Base-by-base conservation (phyloP, 2,329 filamentous ascomycete genomes). In the Escovopsis sp. region DNA sequence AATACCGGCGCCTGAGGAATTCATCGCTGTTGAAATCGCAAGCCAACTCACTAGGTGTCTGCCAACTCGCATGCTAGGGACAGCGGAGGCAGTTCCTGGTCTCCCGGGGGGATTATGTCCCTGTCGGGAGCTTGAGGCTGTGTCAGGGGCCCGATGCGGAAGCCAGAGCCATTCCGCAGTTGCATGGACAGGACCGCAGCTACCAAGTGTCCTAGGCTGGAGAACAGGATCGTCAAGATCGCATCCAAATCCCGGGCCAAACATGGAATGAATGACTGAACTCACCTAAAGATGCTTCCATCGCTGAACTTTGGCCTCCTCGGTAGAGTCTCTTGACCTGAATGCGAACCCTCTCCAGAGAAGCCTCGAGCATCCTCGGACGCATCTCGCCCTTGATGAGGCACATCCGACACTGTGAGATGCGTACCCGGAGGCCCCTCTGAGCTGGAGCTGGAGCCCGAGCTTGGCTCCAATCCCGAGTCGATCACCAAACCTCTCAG, bases 141-240 rank as follows among this genome's bases (percentile, higher is more conserved):
- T 12, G 39, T 13, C 9, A 33, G 16, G 13, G 39, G 39, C 8
- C 29, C 38, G 11, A 30, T 25, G 16, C 39, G 42, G 3, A 43
- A 43, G 20, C 34, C 34, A 1, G 29, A 27, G n/a, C 42, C 42
- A 12, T 43, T 33, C 8, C 37, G 31, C 6, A 40, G 39, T n/a
- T 43, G 42, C 35, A 37, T 37, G 20, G 42, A 43, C 14, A 40
- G n/a, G 11, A 38, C 42, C 4, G 42, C 42, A n/a, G 42, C 42
- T 33, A 43, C 42, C 9, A 43, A 24, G 13, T 43, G 38, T 10
- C 42, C 42, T 27, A 43, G 42, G n/a, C 42, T 43, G 3, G 8
- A 14, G 3, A 16, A 3, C 20, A 10, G n/a, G 11, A 24, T 3
- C 27, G 9, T 6, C 14, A 29, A 38, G 5, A 16, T 12, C 9